These are phyloP conservation scores for Boletus pseudopeckii DNA, from an alignment of 768 basidiomycete genomes.

Conservation along the genomic window DNA sequence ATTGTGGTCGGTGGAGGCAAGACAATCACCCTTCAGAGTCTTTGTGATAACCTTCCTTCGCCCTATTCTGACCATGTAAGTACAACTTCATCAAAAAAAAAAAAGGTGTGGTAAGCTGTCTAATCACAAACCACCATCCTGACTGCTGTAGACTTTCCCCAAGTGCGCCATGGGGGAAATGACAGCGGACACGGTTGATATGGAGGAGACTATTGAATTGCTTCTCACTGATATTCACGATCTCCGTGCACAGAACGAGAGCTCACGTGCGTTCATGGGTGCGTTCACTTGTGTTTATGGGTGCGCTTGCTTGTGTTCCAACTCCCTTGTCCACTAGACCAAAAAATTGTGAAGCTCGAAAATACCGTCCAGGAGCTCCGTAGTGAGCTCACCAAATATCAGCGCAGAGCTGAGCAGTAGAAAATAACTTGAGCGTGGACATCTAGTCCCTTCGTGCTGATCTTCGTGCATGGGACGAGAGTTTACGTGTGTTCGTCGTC, in stretches of 20 bases:
- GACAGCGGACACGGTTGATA: neutral
- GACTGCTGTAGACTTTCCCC: neutral
- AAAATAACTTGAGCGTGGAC: neutral
- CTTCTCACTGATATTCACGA: neutral
- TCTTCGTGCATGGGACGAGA: neutral
- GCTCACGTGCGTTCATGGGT: neutral
- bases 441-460: conserved; percentile 6
- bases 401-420: neutral
- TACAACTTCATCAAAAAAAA: neutral
- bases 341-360: neutral
- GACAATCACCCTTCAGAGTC: neutral
- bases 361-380: conserved; percentile 2
- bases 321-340: neutral
- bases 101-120: too few species aligned
- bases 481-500: too few species aligned
- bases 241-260: conserved; percentile 2
- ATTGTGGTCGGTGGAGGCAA: neutral
- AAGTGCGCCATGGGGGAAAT: too few species aligned
- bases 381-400: neutral
- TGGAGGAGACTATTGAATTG: neutral
- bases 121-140: neutral
- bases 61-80: neutral
- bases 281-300: too few species aligned
- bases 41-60: neutral
- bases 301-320: too few species aligned